phyloP scores from a whole-genome alignment of 345 rosid species.

The Punica granatum region DNA sequence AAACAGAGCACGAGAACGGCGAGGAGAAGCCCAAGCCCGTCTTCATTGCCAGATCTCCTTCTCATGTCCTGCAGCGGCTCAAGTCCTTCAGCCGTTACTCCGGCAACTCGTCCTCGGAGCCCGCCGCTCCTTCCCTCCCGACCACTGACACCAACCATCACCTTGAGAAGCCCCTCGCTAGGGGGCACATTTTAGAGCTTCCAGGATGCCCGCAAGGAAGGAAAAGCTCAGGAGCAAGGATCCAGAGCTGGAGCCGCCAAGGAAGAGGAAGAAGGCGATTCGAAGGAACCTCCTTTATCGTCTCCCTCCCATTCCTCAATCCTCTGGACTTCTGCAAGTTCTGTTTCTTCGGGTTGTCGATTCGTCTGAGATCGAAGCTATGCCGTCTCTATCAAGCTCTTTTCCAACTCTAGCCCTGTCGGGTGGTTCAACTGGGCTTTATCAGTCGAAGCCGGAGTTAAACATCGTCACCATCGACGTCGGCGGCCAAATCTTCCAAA shows the following conservation, averaged over 20 bases:
- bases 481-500: slow-evolving; percentile 72
- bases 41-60: slow-evolving; percentile 47
- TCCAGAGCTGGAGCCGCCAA: not conserved
- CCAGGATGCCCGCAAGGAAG: slow-evolving; percentile 2
- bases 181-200: slow-evolving; percentile 12
- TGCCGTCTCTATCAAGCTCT: slow-evolving; percentile 18
- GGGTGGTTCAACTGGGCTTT: not conserved
- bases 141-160: not conserved
- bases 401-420: not conserved
- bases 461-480: slow-evolving; percentile 53
- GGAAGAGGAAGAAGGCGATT: slow-evolving; percentile 1
- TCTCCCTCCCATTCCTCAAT: not conserved
- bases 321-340: not conserved
- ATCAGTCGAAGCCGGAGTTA: slow-evolving; percentile 4
- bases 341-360: not conserved
- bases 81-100: slow-evolving; percentile 52
- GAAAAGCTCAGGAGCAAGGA: slow-evolving; percentile 7
- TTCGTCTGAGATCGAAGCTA: not conserved
- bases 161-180: slow-evolving; percentile 1
- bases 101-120: slow-evolving; percentile 42
- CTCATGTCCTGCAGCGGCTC: slow-evolving; percentile 43
- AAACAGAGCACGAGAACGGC: slow-evolving; percentile 1
- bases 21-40: slow-evolving; percentile 10
- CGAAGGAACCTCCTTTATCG: slow-evolving; percentile 2
- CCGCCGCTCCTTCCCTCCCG: slow-evolving; percentile 8